Evolutionary conservation across 1,284 basidiomycete species (phyloP), one percentile per base, ranked within the genome.

Genomic region (Rhizopogon hawkerae): DNA sequence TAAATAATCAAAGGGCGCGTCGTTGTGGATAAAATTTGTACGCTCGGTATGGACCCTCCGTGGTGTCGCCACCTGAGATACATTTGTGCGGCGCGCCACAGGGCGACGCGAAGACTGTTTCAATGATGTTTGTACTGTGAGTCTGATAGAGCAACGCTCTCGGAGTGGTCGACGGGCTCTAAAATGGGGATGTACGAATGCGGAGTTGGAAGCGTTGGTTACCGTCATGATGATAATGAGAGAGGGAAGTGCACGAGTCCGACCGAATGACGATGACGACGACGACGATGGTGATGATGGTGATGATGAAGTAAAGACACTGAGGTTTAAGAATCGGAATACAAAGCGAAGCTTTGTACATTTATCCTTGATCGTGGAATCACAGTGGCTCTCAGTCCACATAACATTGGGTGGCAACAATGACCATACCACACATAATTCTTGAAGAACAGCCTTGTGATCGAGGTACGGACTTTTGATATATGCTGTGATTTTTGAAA

Each of bases 81-180:
- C 3, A 18, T 10, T 38, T 38, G 23, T 33, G 48, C 34, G 2
- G 24, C 14, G 5, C 14, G 29, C 0, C 11, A 29, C 13, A 4
- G 23, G 16, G 9, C 13, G 24, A 36, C 35, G 11, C 9, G 36
- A 23, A 14, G 16, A 0, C 21, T 11, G 3, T 23, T 35, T 35
- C n/a, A 26, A 58, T 35, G 48, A 43, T 1, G 59, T 47, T 33
- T n/a, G 34, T 10, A 61, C 51, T 1, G 38, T 14, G 23, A 54
- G 47, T 3, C 9, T 2, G 23, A 43, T 42, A 41, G 23, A 35
- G 38, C 58, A 11, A 10, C 51, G 51, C 33, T 56, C 46, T 16
- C 41, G 21, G 21, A 57, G 47, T 4, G 48, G 33, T 24, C 10
- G 47, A 35, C 38, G 42, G 24, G 34, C 8, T 14, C 38, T 11